Percentiles rank a stretch among this genome's conserved stretches.
Conservation (phyloP, 148 eudicot genomes). For the Tetragonia tetragonoides region DNA sequence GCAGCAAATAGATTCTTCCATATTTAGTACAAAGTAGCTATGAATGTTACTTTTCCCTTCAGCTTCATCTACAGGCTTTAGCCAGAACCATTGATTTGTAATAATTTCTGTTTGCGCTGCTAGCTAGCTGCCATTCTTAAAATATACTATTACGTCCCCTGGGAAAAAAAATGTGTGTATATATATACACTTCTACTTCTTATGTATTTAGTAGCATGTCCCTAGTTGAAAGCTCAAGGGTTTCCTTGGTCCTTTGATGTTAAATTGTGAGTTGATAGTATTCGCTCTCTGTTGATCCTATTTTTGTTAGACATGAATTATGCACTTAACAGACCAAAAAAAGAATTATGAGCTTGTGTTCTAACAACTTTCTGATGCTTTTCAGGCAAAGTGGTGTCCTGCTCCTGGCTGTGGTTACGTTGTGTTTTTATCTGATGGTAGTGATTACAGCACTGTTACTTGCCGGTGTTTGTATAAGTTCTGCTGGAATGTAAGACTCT, state of each 20-base stretch:
- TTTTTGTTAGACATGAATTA: not conserved
- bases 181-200: no score
- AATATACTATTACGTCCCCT: no score
- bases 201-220: no score
- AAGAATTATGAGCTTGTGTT: not conserved
- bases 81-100: no score
- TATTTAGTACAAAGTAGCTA: not conserved
- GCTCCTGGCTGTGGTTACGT: slow-evolving; percentile 74
- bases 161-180: no score
- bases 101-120: no score
- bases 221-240: no score
- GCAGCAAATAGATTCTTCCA: slow-evolving; percentile 27
- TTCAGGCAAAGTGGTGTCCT: slow-evolving; percentile 79
- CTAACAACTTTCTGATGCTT: not conserved
- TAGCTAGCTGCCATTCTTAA: no score
- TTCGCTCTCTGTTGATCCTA: no score
- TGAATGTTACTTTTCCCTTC: no score
- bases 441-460: slow-evolving; percentile 42
- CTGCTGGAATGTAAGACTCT: slow-evolving; percentile 68
- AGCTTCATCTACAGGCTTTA: no score
- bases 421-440: slow-evolving; percentile 42
- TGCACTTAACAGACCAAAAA: no score
- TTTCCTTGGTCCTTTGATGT: not conserved
- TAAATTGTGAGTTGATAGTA: not conserved
- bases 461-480: slow-evolving; percentile 63